Conservation (phyloP, 2,329 filamentous ascomycete species). For the Rasamsonia emersonii region DNA sequence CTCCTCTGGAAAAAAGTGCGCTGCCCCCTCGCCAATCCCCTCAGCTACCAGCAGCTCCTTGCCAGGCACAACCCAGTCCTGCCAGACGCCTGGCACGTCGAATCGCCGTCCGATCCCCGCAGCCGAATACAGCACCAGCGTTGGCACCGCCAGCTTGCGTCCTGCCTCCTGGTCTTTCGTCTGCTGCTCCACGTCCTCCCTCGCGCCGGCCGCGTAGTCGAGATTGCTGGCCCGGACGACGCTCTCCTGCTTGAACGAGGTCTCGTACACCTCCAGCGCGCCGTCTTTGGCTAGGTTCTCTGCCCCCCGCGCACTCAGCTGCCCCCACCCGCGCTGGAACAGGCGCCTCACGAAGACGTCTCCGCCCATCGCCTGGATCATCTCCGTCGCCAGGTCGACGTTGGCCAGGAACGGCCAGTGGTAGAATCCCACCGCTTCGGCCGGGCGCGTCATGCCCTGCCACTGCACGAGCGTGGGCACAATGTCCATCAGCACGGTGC, state of each 20-base stretch:
- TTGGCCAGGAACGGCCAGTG: slow-evolving; percentile 47
- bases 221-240: slow-evolving; percentile 37
- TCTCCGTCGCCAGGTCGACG: slow-evolving; percentile 32
- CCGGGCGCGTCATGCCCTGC: slow-evolving; percentile 30
- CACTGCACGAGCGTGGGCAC: slow-evolving; percentile 42
- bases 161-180: slow-evolving; percentile 37
- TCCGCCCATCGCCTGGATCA: slow-evolving; percentile 37
- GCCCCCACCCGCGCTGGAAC: slow-evolving; percentile 24
- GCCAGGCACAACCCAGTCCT: slow-evolving; percentile 34
- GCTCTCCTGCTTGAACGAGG: slow-evolving; percentile 34
- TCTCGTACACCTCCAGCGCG: slow-evolving; percentile 36
- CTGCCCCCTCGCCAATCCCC: slow-evolving; percentile 26
- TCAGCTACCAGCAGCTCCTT: slow-evolving; percentile 23
- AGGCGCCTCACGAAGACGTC: slow-evolving; percentile 28
- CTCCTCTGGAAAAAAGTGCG: slow-evolving; percentile 42
- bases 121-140: slow-evolving; percentile 38
- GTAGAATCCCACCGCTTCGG: slow-evolving; percentile 32
- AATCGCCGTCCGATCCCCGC: slow-evolving; percentile 34
- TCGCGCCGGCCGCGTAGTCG: slow-evolving; percentile 40
- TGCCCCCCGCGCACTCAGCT: slow-evolving; percentile 9
- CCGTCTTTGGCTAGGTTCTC: slow-evolving; percentile 18
- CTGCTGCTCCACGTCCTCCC: slow-evolving; percentile 36
- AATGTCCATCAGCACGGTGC: slow-evolving; percentile 41
- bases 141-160: slow-evolving; percentile 34
- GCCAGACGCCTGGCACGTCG: slow-evolving; percentile 38